Evolutionary conservation across 1,284 basidiomycete genomes (phyloP).

Genomic region (Ceratobasidium sp.): DNA sequence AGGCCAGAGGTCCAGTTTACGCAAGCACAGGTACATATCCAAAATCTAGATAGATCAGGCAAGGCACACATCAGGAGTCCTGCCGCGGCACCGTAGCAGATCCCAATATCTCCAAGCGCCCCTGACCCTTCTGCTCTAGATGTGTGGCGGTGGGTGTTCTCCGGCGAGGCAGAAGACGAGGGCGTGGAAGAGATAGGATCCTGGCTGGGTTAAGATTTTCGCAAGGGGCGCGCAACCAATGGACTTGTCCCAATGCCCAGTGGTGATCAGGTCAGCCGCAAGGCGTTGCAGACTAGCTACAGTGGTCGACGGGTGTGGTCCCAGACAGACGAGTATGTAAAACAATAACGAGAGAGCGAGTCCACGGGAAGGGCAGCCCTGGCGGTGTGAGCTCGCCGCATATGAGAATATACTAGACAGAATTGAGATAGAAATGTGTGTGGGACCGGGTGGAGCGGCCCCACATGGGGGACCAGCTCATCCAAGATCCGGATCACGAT

Average conservation of each 20-base stretch:
- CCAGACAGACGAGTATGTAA: slow-evolving; percentile 1
- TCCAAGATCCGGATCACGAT: no score
- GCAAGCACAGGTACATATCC: slow-evolving; percentile 12
- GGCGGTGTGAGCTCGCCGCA: neutral
- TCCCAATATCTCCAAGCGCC: slow-evolving; percentile 5
- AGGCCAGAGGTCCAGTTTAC: neutral
- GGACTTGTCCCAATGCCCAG: neutral
- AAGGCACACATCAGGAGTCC: slow-evolving; percentile 16
- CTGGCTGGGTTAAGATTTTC: slow-evolving; percentile 1
- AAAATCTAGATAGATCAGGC: neutral
- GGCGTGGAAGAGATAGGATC: neutral
- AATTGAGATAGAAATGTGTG: no score
- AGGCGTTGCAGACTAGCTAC: neutral
- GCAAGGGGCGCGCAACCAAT: neutral
- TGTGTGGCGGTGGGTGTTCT: neutral
- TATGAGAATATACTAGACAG: no score
- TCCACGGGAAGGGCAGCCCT: slow-evolving; percentile 9
- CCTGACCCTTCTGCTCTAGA: slow-evolving; percentile 22
- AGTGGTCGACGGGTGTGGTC: neutral
- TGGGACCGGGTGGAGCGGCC: no score
- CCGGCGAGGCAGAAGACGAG: slow-evolving; percentile 8
- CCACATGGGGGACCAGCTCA: no score
- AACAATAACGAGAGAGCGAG: neutral
- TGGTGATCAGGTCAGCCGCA: neutral
- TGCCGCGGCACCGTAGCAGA: slow-evolving; percentile 19